phyloP scores from a whole-genome alignment of 257 asterid species.

The Hygrophila difformis region DNA sequence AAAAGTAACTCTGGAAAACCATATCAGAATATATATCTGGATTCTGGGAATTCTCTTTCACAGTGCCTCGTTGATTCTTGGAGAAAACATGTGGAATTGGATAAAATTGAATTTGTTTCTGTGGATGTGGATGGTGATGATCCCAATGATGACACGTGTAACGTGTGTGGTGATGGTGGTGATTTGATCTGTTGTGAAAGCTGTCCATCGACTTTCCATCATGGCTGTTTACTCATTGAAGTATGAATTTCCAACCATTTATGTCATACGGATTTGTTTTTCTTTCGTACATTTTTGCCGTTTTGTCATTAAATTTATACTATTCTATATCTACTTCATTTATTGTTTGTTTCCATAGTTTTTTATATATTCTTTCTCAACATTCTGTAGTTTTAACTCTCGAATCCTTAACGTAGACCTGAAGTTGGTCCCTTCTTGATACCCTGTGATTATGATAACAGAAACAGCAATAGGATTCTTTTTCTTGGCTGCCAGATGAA shows the following conservation, averaged over 20 bases:
- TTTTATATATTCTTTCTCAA: too few species aligned
- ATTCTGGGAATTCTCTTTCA: constrained; percentile 58
- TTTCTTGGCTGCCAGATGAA: background rate
- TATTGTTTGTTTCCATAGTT: background rate
- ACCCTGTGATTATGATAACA: background rate
- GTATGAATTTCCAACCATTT: constrained; percentile 32
- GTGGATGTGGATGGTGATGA: constrained; percentile 80
- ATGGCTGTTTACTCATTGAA: constrained; percentile 63
- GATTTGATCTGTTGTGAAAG: constrained; percentile 87
- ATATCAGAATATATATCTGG: constrained; percentile 40
- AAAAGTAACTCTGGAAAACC: constrained; percentile 45
- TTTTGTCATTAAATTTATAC: background rate
- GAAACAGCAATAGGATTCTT: constrained; percentile 4
- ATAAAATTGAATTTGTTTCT: constrained; percentile 38
- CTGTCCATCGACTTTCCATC: constrained; percentile 96
- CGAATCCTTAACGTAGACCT: background rate
- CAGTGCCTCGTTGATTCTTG: constrained; percentile 72
- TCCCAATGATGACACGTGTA: constrained; percentile 89
- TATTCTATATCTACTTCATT: background rate
- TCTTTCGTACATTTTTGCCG: background rate
- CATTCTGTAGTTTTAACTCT: background rate
- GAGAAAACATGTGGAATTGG: constrained; percentile 48
- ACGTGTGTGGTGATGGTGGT: constrained; percentile 95
- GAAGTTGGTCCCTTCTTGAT: background rate
- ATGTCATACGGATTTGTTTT: constrained; percentile 7